Conservation (phyloP, 2,329 filamentous ascomycete genomes). For the Fusarium sambucinum region DNA sequence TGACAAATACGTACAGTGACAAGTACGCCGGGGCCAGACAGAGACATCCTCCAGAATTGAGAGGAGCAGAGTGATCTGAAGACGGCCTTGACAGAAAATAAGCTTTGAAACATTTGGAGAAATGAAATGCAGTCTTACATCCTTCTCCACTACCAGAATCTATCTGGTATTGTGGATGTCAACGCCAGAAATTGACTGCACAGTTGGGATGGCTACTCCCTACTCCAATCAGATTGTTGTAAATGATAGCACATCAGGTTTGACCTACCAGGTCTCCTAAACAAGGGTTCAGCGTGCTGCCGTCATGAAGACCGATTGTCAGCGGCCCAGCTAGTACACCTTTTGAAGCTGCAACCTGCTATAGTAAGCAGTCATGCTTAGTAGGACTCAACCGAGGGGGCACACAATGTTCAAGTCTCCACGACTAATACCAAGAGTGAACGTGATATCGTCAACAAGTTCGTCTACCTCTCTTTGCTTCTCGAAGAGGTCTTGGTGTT, state of each 20-base stretch:
- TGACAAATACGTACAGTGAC: conserved; percentile 67
- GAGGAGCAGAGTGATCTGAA: conserved; percentile 75
- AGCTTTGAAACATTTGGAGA: background rate
- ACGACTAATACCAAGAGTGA: conserved; percentile 73
- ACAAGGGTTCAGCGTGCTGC: conserved; percentile 53
- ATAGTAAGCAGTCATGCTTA: conserved; percentile 19
- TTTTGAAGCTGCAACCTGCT: conserved; percentile 78
- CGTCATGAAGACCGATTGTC: conserved; percentile 59
- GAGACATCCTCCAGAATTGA: conserved; percentile 63
- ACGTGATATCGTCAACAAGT: conserved; percentile 80
- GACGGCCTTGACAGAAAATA: conserved; percentile 68
- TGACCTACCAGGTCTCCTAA: conserved; percentile 48
- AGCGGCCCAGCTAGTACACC: conserved; percentile 75
- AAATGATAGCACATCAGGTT: background rate
- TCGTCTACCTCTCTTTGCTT: conserved; percentile 76
- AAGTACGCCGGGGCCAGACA: conserved; percentile 70
- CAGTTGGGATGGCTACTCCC: conserved; percentile 71
- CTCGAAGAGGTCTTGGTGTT: conserved; percentile 77
- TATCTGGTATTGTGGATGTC: conserved; percentile 66
- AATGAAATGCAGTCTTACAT: conserved; percentile 60
- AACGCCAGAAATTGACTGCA: conserved; percentile 62
- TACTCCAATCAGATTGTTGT: conserved; percentile 50
- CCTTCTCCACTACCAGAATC: conserved; percentile 84
- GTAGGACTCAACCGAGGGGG: background rate
- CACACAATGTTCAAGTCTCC: conserved; percentile 77